Evolutionary conservation across 2,329 filamentous ascomycete genomes (phyloP).

Genomic region (Coniochaeta sp.): DNA sequence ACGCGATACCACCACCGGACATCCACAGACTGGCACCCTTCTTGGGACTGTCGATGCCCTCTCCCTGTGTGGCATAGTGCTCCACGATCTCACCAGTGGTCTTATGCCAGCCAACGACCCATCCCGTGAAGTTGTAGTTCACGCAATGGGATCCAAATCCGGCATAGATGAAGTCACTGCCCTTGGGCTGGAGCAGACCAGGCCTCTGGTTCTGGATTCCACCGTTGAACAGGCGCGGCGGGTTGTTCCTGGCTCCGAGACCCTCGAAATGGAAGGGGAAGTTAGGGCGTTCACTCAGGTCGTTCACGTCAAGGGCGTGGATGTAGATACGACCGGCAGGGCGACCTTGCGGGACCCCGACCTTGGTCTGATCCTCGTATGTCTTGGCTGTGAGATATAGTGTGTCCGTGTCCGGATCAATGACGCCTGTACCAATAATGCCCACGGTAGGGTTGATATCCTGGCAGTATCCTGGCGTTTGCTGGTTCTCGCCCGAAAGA

Average conservation of each 20-base stretch:
- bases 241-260: conserved; percentile 35
- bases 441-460: conserved; percentile 35
- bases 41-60: conserved; percentile 29
- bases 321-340: conserved; percentile 35
- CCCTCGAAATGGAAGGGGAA: conserved; percentile 37
- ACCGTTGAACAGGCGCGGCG: conserved; percentile 34
- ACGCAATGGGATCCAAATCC: conserved; percentile 43
- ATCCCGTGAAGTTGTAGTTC: conserved; percentile 42
- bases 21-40: conserved; percentile 40
- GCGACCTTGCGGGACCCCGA: conserved; percentile 27
- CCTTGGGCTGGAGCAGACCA: conserved; percentile 32
- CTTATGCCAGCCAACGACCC: conserved; percentile 40
- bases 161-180: conserved; percentile 35
- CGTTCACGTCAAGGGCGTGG: conserved; percentile 37
- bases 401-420: conserved; percentile 41
- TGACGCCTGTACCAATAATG: conserved; percentile 42
- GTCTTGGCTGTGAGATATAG: conserved; percentile 43
- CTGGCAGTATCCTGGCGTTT: conserved; percentile 22
- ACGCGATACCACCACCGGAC: conserved; percentile 38
- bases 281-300: conserved; percentile 29
- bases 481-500: conserved; percentile 23
- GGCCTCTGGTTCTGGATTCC: conserved; percentile 41
- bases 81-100: conserved; percentile 35
- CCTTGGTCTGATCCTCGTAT: conserved; percentile 29
- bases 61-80: conserved; percentile 34